A percentile compares a stretch with the other conserved stretches of the same genome.
These are phyloP conservation scores for Phytopythium mirpurense DNA, from an alignment of 352 stramenopile genomes.

Conservation along the genomic window DNA sequence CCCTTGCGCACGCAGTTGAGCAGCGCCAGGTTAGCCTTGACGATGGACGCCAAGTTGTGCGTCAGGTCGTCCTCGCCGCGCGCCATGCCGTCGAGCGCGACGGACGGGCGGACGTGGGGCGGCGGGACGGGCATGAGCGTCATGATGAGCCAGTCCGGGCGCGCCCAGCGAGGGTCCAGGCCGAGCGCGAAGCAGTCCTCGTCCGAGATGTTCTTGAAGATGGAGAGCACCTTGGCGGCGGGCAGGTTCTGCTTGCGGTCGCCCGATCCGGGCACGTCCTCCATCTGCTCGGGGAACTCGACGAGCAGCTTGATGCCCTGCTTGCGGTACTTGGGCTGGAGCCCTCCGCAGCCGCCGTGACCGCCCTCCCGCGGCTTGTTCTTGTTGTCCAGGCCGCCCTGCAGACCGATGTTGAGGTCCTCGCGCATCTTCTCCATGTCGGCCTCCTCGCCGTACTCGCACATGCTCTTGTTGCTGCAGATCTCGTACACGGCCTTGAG, in stretches of 20 bases:
- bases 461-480: conserved; percentile 88
- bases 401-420: conserved; percentile 80
- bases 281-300: conserved; percentile 94
- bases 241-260: conserved; percentile 97
- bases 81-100: conserved; percentile 92
- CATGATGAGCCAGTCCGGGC: conserved; percentile 98
- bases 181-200: conserved; percentile 95
- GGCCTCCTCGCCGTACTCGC: conserved; percentile 77
- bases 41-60: conserved; percentile 96
- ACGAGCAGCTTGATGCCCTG: conserved; percentile 94
- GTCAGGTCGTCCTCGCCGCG: conserved; percentile 98
- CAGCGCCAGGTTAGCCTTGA: conserved; percentile 97
- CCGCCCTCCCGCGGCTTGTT: conserved; percentile 75
- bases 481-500: conserved; percentile 95
- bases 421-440: conserved; percentile 89
- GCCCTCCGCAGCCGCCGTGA: conserved; percentile 74
- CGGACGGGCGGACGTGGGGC: conserved; percentile 96
- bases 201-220: conserved; percentile 97
- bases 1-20: conserved; percentile 95
- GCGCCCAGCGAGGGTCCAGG: conserved; percentile 92
- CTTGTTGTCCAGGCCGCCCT: conserved; percentile 80
- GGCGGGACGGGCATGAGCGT: conserved; percentile 98
- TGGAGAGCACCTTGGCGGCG: conserved; percentile 93
- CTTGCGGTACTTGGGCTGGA: conserved; percentile 95
- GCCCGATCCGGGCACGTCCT: conserved; percentile 89